phyloP scores from a whole-genome alignment of 331 rosid species.

The Ulmus americana region DNA sequence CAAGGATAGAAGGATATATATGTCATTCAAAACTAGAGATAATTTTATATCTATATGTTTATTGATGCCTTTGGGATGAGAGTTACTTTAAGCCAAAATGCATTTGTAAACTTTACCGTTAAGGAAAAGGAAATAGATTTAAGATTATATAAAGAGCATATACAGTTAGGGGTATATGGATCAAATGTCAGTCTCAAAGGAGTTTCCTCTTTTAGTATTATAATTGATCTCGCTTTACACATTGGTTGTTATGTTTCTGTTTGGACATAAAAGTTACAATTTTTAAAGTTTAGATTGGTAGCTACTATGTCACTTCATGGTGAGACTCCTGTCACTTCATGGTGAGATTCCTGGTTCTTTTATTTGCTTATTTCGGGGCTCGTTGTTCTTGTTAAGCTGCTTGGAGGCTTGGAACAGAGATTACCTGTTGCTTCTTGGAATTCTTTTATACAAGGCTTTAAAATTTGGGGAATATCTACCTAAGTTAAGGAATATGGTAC shows the following conservation, averaged over 20 bases:
- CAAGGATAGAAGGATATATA: neutral
- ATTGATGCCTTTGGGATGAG: constrained; percentile 17
- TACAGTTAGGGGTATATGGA: constrained; percentile 8
- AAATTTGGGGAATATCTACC: neutral
- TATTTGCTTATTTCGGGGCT: constrained; percentile 22
- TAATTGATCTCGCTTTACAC: neutral
- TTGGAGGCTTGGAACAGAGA: constrained; percentile 24
- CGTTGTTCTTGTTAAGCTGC: constrained; percentile 14
- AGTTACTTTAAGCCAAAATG: constrained; percentile 32
- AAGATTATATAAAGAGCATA: constrained; percentile 2
- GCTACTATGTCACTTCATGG: neutral
- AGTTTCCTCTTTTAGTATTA: neutral
- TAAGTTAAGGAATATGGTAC: neutral
- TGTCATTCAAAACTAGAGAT: neutral
- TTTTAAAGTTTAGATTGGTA: neutral
- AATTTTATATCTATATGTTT: neutral
- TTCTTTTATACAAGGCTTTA: neutral
- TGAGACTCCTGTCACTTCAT: neutral
- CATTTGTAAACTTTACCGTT: constrained; percentile 35
- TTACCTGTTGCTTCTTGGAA: constrained; percentile 18
- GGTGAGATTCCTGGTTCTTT: neutral
- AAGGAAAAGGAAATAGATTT: constrained; percentile 41
- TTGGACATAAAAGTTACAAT: neutral
- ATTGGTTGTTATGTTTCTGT: neutral
- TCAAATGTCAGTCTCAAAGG: constrained; percentile 1